These are phyloP conservation scores for Aspergillus sp. DNA, from an alignment of 2,329 filamentous ascomycete genomes.

Conservation along the genomic window DNA sequence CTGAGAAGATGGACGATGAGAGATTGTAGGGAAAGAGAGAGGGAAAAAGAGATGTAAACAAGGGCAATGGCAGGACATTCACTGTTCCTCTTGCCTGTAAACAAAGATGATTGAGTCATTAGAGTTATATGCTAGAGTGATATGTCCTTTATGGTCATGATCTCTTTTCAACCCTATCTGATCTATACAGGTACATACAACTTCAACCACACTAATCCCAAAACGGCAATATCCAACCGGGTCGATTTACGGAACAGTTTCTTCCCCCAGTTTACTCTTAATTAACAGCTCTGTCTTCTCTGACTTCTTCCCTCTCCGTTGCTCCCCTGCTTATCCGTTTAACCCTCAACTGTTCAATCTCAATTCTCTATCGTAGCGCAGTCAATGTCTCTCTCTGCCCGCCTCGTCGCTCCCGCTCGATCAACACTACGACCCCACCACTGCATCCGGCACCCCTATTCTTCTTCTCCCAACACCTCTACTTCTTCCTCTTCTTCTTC, in stretches of 20 bases:
- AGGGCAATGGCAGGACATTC: too few species aligned
- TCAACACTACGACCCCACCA: slow-evolving; percentile 12
- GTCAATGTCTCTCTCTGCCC: slow-evolving; percentile 1
- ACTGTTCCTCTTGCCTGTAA: too few species aligned
- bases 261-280: neutral
- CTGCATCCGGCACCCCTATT: slow-evolving; percentile 12
- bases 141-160: too few species aligned
- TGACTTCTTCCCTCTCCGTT: neutral
- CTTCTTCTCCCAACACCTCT: slow-evolving; percentile 4
- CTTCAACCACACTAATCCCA: neutral
- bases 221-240: neutral
- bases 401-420: slow-evolving; percentile 4
- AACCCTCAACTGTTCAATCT: too few species aligned
- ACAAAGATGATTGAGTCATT: too few species aligned
- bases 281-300: too few species aligned
- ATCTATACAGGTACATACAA: neutral
- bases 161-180: too few species aligned
- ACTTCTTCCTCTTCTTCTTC: slow-evolving; percentile 7
- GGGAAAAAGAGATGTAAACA: too few species aligned
- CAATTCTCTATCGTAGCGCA: neutral
- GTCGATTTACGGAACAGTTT: neutral
- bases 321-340: too few species aligned
- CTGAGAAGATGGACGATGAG: too few species aligned
- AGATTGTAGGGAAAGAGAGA: too few species aligned
- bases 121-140: too few species aligned